Conservation (phyloP, 164 flowering plant genomes). For the Magnolia changhungtana region DNA sequence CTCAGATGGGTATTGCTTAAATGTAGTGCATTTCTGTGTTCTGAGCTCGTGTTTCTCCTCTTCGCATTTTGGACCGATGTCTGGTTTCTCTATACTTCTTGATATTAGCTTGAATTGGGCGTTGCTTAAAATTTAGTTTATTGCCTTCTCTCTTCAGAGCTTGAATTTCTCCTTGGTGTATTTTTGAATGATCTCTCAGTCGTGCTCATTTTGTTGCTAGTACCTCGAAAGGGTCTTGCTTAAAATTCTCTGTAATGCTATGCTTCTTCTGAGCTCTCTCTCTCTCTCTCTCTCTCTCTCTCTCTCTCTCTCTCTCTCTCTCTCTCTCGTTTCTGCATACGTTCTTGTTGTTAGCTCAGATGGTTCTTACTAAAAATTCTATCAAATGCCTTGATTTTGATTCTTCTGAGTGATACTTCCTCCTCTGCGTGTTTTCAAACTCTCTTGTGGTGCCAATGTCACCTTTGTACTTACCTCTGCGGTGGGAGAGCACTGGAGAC, state of each 20-base stretch:
- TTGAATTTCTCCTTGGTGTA: not conserved
- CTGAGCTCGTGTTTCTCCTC: no score
- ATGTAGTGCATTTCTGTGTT: no score
- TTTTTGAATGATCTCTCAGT: not conserved
- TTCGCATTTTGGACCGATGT: no score
- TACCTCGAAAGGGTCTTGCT: not conserved
- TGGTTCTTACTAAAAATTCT: not conserved
- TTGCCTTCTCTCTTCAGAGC: not conserved
- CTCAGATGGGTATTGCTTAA: no score
- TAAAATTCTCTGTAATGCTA: not conserved
- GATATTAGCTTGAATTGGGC: not conserved
- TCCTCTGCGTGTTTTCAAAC: not conserved
- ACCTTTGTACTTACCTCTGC: conserved; percentile 65
- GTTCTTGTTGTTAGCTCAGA: not conserved
- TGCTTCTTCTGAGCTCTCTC: not conserved
- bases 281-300: not conserved
- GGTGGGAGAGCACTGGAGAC: conserved; percentile 95
- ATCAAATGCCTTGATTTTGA: not conserved
- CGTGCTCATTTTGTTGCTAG: not conserved
- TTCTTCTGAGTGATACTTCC: not conserved
- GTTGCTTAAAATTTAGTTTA: not conserved
- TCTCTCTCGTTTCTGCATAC: not conserved
- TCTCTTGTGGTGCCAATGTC: conserved; percentile 24
- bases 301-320: not conserved
- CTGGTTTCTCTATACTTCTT: no score